Evolutionary conservation across 352 stramenopile genomes (phyloP), one percentile per base, ranked within the genome.

Genomic region (Blastocystis sp.): DNA sequence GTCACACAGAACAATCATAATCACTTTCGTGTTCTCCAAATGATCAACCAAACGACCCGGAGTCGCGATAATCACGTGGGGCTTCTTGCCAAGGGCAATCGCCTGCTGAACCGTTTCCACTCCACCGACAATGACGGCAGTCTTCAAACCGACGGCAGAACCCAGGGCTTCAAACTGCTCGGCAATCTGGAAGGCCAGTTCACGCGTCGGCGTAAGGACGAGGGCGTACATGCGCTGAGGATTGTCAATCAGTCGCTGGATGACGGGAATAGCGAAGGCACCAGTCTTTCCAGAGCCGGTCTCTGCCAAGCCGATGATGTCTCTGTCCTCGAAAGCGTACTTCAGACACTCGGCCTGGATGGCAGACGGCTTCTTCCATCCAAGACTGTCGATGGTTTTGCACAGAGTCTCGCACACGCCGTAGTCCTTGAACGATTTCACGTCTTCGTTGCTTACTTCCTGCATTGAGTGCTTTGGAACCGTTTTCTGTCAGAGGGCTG

Each of bases 61-160:
- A 31, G 95, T 98, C 35, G 95, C 95, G 51, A 98, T 94, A 35
- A 98, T 96, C 80, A 98, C 92, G 92, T 98, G 97, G 24, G 97
- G 97, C 93, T 98, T 97, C 80, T 96, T 95, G 45, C 96, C 97
- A 60, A 99, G 93, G 29, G 96, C 96, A 76, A 99, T 97, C 35
- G 97, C 94, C 92, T 99, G 96, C 88, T 96, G 94, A 91, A 98
- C 96, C 93, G 98, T 98, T 90, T 98, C 96, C 71, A 99, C 97
- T 39, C 97, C 97, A 78, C 97, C 96, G 74, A 96, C 95, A n/a
- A 97, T 94, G 90, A 93, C 98, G 82, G 91, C 93, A 88, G 91
- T 96, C 92, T 95, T 97, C 65, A 95, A 93, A n/a, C 94, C 97
- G 90, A 97, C 98, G 51, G 93, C 94, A 60, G 93, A 93, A 62